Evolutionary conservation across 2,329 filamentous ascomycete species (phyloP), one percentile per base, ranked within the genome.

Genomic region (Herpotrichia juniperi): DNA sequence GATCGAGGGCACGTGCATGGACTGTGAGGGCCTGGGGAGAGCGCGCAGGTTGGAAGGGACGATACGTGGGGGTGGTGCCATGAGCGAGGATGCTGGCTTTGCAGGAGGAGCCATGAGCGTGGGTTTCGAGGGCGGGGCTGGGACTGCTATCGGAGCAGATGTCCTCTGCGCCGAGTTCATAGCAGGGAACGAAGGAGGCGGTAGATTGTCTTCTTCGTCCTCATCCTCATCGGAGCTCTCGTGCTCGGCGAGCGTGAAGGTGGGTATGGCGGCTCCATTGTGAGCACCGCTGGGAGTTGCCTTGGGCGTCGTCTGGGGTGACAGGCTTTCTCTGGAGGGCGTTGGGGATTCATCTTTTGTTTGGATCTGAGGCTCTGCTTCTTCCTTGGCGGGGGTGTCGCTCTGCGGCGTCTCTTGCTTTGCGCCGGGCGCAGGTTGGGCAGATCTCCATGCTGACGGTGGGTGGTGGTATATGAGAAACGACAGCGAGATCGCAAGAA

Each of bases 141-240:
- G 61, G 10, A 54, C 48, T 22, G 61, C 48, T 26, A 54, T 47
- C 12, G 56, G 53, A 22, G 51, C 42, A 45, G 74, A 76, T 12
- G 76, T 73, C 54, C 77, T 67, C 54, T 79, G 78, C 8, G 75
- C 77, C 8, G 77, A 79, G 59, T 79, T 78, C 28, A 74, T 53
- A 2, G 78, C 76, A 25, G 77, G 77, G 46, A 79, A 79, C 0
- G 70, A 75, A 19, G 77, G 74, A 4, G 71, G 74, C 9, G 71
- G 73, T 2, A 75, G 56, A 26, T 68, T 65, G 44, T 73, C 69
- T 35, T 69, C 64, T 19, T 72, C 67, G 0, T 72, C 67, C 12
- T 67, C 63, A 16, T 67, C 62, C 31, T 66, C 57, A 22, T 69
- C 68, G 21, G 62, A 64, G 52, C 64, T 67, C 25, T 68, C 61